A percentile compares a stretch with the other conserved stretches of the same genome.
Evolutionary conservation across 352 stramenopile genomes (phyloP).

Genomic region (Phytopythium ostracodes): DNA sequence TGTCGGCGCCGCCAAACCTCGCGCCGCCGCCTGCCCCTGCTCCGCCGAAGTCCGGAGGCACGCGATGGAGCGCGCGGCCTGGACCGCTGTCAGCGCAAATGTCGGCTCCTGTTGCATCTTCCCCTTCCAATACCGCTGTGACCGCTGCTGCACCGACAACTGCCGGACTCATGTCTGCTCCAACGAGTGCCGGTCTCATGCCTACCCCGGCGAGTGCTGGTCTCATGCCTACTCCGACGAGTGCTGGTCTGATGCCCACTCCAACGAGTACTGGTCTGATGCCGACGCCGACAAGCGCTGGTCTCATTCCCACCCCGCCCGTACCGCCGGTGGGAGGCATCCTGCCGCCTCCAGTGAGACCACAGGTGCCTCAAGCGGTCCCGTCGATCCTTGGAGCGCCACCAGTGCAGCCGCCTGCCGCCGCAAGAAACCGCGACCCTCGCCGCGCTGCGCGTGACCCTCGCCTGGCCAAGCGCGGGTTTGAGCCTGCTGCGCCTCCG

Average conservation of each 20-base stretch:
- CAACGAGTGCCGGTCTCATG: neutral
- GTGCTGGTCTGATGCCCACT: neutral
- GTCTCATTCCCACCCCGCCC: neutral
- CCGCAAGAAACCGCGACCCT: constrained; percentile 45
- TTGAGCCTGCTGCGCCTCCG: neutral
- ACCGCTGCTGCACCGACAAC: neutral
- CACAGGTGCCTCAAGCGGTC: constrained; percentile 3
- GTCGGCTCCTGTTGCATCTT: constrained; percentile 15
- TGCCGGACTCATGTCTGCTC: neutral
- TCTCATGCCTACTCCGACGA: neutral
- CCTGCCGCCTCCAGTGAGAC: neutral
- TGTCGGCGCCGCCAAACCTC: constrained; percentile 9
- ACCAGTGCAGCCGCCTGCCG: constrained; percentile 11
- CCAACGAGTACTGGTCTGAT: neutral
- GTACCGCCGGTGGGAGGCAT: constrained; percentile 1
- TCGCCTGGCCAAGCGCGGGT: constrained; percentile 41
- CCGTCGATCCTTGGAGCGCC: constrained; percentile 11
- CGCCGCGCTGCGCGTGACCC: constrained; percentile 49
- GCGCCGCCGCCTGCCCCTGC: constrained; percentile 18
- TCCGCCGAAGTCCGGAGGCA: constrained; percentile 38
- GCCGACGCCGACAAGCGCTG: neutral
- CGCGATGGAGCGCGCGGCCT: constrained; percentile 66
- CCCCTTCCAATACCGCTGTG: neutral
- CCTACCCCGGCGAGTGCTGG: neutral
- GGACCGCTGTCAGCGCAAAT: constrained; percentile 34